A percentile compares a stretch with the other conserved stretches of the same genome.
Evolutionary conservation across 768 basidiomycete species (phyloP).

Genomic region (Mycena leptocephala): DNA sequence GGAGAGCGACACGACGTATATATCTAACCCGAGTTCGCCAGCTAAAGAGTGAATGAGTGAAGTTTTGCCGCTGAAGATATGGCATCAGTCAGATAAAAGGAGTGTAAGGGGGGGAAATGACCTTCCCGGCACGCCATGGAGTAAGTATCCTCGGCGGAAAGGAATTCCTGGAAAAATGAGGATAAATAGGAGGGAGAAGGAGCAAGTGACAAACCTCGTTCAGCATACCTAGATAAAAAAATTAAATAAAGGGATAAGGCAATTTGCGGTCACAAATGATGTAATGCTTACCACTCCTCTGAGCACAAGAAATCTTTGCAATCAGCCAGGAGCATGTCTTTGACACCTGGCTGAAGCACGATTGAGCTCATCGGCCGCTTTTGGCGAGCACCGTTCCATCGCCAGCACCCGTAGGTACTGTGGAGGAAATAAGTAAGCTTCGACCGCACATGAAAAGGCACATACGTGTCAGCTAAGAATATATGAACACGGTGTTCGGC

Average conservation of each 20-base stretch:
- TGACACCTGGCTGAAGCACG: slow-evolving; percentile 90
- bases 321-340: slow-evolving; percentile 92
- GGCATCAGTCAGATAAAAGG: slow-evolving; percentile 32
- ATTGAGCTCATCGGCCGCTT: slow-evolving; percentile 96
- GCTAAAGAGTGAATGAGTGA: slow-evolving; percentile 90
- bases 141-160: slow-evolving; percentile 88
- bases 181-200: slow-evolving; percentile 15
- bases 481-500: slow-evolving; percentile 93
- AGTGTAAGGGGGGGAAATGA: slow-evolving; percentile 44
- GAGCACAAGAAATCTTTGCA: slow-evolving; percentile 90
- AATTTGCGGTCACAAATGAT: slow-evolving; percentile 32
- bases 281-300: slow-evolving; percentile 81
- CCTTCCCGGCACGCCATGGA: slow-evolving; percentile 92
- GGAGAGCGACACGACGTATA: slow-evolving; percentile 92
- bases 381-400: slow-evolving; percentile 91
- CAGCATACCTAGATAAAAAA: slow-evolving; percentile 80
- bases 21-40: slow-evolving; percentile 89
- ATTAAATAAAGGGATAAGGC: slow-evolving; percentile 39
- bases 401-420: slow-evolving; percentile 85
- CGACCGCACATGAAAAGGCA: slow-evolving; percentile 36
- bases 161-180: slow-evolving; percentile 75
- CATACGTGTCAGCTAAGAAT: slow-evolving; percentile 91
- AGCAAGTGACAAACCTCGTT: slow-evolving; percentile 74
- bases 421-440: slow-evolving; percentile 28
- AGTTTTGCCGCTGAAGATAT: slow-evolving; percentile 80